Evolutionary conservation across 257 asterid species (phyloP).

Genomic region (Thymus quinquecostatus): DNA sequence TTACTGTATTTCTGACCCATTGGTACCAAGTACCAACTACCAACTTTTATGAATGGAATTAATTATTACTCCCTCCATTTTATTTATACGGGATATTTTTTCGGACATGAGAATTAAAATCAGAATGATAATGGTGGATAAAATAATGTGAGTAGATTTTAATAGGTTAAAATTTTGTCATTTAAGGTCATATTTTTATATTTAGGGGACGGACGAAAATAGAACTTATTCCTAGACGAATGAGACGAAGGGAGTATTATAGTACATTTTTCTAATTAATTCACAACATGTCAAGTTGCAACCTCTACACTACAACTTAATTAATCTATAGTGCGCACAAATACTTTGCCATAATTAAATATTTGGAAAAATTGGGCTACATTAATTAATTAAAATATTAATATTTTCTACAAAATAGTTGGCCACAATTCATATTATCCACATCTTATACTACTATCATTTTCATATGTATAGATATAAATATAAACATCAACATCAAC

Average conservation of each 20-base stretch:
- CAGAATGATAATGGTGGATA: too few species aligned
- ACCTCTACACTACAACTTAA: background rate
- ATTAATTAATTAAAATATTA: background rate
- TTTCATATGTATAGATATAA: background rate
- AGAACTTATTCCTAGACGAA: too few species aligned
- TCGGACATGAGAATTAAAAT: too few species aligned
- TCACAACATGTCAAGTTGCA: slow-evolving; percentile 7
- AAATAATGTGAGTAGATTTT: too few species aligned
- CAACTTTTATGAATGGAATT: background rate
- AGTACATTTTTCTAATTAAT: background rate
- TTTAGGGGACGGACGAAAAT: too few species aligned
- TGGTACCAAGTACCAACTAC: background rate
- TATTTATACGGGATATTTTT: too few species aligned
- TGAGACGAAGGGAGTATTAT: too few species aligned
- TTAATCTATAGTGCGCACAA: background rate
- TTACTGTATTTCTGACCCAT: background rate
- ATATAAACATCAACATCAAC: background rate
- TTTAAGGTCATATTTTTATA: too few species aligned
- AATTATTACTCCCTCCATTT: background rate
- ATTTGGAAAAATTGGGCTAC: background rate
- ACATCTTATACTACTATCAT: background rate
- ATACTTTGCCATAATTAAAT: background rate
- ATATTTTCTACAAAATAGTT: background rate
- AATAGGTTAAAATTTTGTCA: too few species aligned
- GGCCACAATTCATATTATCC: background rate